Evolutionary conservation across 495 filamentous ascomycete genomes (phyloP), one percentile per base, ranked within the genome.

Genomic region (Aspergillus nanangensis): DNA sequence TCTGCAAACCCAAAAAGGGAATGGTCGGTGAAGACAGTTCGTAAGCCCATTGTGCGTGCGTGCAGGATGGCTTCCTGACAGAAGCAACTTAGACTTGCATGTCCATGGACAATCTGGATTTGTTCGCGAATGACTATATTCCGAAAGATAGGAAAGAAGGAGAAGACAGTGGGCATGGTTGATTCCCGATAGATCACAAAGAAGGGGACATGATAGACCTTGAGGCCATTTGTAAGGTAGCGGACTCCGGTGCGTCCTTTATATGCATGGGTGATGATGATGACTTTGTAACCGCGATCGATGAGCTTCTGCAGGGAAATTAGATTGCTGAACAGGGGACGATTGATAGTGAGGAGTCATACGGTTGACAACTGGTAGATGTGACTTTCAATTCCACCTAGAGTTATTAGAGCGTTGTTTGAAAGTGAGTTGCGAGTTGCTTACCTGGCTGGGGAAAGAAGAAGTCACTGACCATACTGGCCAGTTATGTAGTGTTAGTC

Each of bases 1-100:
- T 97, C 93, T 22, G 93, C 91, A 62, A 98, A 98, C 5, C 93
- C 93, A 63, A 97, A 96, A 3, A 98, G 73, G n/a, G 88, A 94
- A 65, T 98, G 93, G 65, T 98, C 93, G 3, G 93, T 97, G 57
- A 96, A 97, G 24, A 95, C 92, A 0, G 93, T 96, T 32, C 88
- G 81, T 47, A 98, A 60, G 2, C 94, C 90, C 93, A 98, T 98
- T 2, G 94, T 98, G 43, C 93, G 77, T 1, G 87, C 93, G 69
- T 98, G 93, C 19, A 98, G 71, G 50, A 98, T 95, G 17, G 88
- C 91, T 67, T 98, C 93, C 55, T 91, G 88, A 57, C 93, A 96
- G 38, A 98, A 76, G 58, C 80, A 95, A 51, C 89, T 95, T 47
- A 98, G 68, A 61, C 87, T 93, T 17, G 79, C 91, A 69, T 98